Conservation (phyloP, 441 rosid species). For the Arabidopsis lyrata region DNA sequence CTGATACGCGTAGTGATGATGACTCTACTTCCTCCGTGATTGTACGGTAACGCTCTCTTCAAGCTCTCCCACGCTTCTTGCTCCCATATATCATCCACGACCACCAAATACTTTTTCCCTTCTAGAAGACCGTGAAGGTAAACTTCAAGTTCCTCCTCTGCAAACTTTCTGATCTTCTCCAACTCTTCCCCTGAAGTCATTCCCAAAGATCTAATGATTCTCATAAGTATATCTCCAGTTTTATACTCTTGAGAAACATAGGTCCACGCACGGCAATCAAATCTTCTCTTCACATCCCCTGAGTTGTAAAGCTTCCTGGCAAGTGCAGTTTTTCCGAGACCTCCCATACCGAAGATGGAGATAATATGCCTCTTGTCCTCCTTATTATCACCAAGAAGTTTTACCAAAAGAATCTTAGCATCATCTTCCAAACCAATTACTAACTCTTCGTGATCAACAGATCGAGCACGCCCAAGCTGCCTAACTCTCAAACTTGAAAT, state of each 20-base stretch:
- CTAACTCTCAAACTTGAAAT: constrained; percentile 14
- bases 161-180: neutral
- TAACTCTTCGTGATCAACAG: constrained; percentile 8
- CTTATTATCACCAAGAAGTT: constrained; percentile 15
- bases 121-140: constrained; percentile 2
- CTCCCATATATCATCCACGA: constrained; percentile 39
- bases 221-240: constrained; percentile 24
- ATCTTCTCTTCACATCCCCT: constrained; percentile 1
- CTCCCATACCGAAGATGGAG: constrained; percentile 39
- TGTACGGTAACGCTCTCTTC: constrained; percentile 33
- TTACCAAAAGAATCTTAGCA: constrained; percentile 29
- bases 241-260: constrained; percentile 33
- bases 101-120: constrained; percentile 28
- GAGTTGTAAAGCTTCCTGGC: constrained; percentile 34
- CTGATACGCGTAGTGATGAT: constrained; percentile 39
- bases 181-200: neutral
- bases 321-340: constrained; percentile 27
- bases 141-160: constrained; percentile 26
- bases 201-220: constrained; percentile 32
- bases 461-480: neutral
- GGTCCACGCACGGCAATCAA: constrained; percentile 1
- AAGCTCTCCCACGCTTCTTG: constrained; percentile 26
- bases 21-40: constrained; percentile 28
- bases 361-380: neutral
- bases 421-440: constrained; percentile 19